A percentile compares a stretch with the other conserved stretches of the same genome.
Evolutionary conservation across 2,329 filamentous ascomycete genomes (phyloP).

Genomic region (Hypoxylon sp.): DNA sequence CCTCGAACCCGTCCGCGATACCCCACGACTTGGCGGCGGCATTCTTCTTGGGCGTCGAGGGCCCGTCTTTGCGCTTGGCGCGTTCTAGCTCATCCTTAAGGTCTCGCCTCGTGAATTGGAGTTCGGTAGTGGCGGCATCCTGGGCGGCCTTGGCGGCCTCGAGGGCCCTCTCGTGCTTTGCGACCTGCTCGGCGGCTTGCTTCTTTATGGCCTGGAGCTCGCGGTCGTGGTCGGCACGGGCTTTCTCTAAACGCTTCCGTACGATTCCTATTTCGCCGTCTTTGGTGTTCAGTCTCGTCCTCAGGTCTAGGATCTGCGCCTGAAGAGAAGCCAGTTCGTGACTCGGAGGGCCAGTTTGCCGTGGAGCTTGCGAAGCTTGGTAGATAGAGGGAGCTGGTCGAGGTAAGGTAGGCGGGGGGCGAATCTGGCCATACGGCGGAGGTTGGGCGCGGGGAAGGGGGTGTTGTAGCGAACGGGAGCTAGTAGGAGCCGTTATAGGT

Average conservation of each 20-base stretch:
- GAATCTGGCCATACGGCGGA: conserved; percentile 53
- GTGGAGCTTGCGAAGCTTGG: conserved; percentile 45
- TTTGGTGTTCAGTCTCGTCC: conserved; percentile 67
- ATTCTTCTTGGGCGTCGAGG: conserved; percentile 67
- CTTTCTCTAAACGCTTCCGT: conserved; percentile 72
- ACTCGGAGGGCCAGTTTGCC: conserved; percentile 36
- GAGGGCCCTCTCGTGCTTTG: conserved; percentile 68
- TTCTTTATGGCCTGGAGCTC: conserved; percentile 69
- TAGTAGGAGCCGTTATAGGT: conserved; percentile 4
- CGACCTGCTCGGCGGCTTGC: conserved; percentile 68
- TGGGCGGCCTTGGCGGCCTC: conserved; percentile 71
- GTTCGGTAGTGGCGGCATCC: conserved; percentile 71
- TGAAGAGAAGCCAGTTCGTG: conserved; percentile 58
- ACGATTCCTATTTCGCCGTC: conserved; percentile 78
- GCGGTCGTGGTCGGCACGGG: conserved; percentile 67
- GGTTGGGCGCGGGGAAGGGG: conserved; percentile 35
- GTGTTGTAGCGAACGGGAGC: conserved; percentile 31
- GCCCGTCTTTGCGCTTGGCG: conserved; percentile 56
- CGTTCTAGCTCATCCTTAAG: conserved; percentile 64
- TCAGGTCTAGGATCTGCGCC: conserved; percentile 60
- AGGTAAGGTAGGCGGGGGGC: conserved; percentile 47
- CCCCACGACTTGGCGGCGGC: conserved; percentile 61
- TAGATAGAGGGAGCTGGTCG: conserved; percentile 44
- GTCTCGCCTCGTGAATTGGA: conserved; percentile 77
- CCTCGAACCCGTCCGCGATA: conserved; percentile 79